These are phyloP conservation scores for Vitis hybrid DNA, from an alignment of 177 flowering plant species.

Conservation along the genomic window DNA sequence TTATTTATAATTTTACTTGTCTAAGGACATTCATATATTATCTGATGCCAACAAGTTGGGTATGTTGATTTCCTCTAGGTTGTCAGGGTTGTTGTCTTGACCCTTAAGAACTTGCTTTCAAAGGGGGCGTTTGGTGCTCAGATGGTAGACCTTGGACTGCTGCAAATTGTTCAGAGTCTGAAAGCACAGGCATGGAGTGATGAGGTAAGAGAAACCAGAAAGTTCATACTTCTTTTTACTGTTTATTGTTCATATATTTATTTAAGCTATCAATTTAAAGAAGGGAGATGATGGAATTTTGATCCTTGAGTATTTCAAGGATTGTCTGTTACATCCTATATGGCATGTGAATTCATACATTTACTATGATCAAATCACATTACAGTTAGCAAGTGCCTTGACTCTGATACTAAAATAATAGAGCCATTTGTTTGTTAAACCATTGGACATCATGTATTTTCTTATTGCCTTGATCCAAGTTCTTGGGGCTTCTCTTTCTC, in stretches of 20 bases:
- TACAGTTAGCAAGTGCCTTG: not conserved
- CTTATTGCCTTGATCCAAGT: not conserved
- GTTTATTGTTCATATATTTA: not conserved
- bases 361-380: not conserved
- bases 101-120: conserved; percentile 75
- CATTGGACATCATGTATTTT: not conserved
- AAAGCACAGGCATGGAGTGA: conserved; percentile 99
- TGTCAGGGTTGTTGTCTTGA: conserved; percentile 84
- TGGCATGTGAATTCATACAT: not conserved
- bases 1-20: not conserved
- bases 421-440: not conserved
- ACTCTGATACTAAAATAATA: too few relatives aligned
- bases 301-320: not conserved
- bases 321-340: not conserved
- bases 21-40: not conserved
- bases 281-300: not conserved
- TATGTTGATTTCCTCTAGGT: conserved; percentile 51
- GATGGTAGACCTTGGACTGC: conserved; percentile 92
- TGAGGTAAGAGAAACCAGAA: conserved; percentile 60
- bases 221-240: not conserved
- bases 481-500: not conserved
- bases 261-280: not conserved
- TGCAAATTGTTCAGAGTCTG: conserved; percentile 82
- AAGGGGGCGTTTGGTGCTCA: conserved; percentile 91
- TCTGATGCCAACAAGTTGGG: conserved; percentile 5